Conservation (phyloP, 352 stramenopile species). For the Phytophthora syringae region DNA sequence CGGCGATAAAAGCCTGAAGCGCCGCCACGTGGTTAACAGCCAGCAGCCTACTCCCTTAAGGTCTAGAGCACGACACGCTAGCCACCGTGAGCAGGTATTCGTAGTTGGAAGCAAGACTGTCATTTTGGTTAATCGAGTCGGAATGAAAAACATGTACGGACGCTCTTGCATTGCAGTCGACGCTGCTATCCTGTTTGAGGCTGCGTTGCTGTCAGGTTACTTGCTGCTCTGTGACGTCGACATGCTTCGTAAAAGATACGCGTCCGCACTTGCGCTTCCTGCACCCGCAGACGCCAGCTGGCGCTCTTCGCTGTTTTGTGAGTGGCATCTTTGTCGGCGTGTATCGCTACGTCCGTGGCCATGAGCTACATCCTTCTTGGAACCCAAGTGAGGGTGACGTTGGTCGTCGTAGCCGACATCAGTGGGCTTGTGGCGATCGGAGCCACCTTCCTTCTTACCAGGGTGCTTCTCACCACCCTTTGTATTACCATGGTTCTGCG, state of each 20-base stretch:
- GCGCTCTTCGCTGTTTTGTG: not conserved
- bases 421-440: not conserved
- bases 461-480: not conserved
- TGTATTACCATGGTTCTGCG: no score
- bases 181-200: no score
- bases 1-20: no score
- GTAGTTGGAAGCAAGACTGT: no score
- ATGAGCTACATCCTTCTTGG: not conserved
- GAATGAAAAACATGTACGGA: no score
- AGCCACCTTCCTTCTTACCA: not conserved
- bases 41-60: no score
- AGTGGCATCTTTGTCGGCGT: not conserved
- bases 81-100: no score
- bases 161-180: no score
- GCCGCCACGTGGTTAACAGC: no score
- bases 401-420: not conserved
- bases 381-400: not conserved
- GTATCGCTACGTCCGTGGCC: not conserved
- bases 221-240: not conserved
- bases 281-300: not conserved
- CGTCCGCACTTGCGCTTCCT: slow-evolving; percentile 3
- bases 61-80: no score
- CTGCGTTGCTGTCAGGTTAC: not conserved
- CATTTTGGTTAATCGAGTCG: no score
- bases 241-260: not conserved